Evolutionary conservation across 148 eudicot genomes (phyloP).

Genomic region (Arctostaphylos glauca): DNA sequence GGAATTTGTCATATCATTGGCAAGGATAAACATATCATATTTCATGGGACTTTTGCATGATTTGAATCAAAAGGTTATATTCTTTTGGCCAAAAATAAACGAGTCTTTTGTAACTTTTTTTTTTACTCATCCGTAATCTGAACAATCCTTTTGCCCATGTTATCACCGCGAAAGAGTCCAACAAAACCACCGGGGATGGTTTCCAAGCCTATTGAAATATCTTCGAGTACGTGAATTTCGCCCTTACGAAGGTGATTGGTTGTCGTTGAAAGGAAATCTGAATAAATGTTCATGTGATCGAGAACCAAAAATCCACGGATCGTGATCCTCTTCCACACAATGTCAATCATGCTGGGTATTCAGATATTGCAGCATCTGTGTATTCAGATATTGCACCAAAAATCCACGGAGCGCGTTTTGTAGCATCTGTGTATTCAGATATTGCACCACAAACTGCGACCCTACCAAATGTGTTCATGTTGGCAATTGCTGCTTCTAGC

Average conservation of each 20-base stretch:
- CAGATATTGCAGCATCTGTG: constrained; percentile 19
- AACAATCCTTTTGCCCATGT: constrained; percentile 49
- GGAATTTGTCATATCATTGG: no score
- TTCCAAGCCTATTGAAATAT: constrained; percentile 40
- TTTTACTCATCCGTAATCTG: constrained; percentile 31
- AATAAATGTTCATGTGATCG: constrained; percentile 23
- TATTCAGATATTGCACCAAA: constrained; percentile 60
- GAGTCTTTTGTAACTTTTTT: no score
- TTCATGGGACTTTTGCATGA: no score
- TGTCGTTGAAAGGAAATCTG: constrained; percentile 38
- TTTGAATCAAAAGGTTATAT: no score
- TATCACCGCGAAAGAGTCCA: constrained; percentile 41
- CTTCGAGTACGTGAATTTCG: constrained; percentile 36
- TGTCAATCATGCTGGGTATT: constrained; percentile 38
- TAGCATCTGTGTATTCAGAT: constrained; percentile 39
- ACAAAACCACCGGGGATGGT: constrained; percentile 41
- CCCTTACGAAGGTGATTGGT: constrained; percentile 32
- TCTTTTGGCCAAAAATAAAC: no score
- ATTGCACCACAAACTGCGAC: constrained; percentile 56
- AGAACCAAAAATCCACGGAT: constrained; percentile 42
- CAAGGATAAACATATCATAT: no score
- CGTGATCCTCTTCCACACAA: constrained; percentile 48
- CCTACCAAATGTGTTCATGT: constrained; percentile 55
- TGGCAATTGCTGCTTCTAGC: constrained; percentile 58
- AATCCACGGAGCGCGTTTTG: constrained; percentile 21